Conservation (phyloP, 495 filamentous ascomycete genomes). For the Corynascus novoguineensis region DNA sequence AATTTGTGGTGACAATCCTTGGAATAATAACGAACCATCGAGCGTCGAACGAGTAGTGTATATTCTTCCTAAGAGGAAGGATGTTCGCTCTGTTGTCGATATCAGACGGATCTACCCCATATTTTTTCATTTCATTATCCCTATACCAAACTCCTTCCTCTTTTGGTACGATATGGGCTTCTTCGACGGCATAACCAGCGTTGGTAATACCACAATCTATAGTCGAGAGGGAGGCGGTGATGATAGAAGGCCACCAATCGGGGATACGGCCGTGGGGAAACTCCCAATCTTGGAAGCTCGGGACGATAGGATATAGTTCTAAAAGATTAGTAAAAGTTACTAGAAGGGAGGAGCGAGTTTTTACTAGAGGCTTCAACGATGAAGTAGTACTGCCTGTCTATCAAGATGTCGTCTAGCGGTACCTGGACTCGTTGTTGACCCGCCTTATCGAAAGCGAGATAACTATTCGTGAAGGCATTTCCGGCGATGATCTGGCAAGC, state of each 20-base stretch:
- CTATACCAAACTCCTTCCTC: background rate
- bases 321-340: background rate
- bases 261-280: background rate
- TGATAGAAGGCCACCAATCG: background rate
- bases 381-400: background rate
- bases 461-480: background rate
- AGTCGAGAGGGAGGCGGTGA: background rate
- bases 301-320: background rate
- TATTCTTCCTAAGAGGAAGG: background rate
- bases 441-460: background rate
- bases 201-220: background rate
- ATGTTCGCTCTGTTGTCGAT: background rate
- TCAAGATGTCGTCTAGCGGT: background rate
- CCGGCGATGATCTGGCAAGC: background rate
- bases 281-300: slow-evolving; percentile 1
- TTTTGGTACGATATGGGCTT: background rate
- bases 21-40: background rate
- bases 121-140: background rate
- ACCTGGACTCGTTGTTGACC: background rate
- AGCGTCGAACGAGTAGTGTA: background rate
- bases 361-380: background rate
- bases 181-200: background rate
- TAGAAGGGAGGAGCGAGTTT: background rate
- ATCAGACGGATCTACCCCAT: background rate
- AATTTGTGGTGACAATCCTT: background rate